phyloP scores from a whole-genome alignment of 257 asterid species.

The Nicotiana obtusifolia region DNA sequence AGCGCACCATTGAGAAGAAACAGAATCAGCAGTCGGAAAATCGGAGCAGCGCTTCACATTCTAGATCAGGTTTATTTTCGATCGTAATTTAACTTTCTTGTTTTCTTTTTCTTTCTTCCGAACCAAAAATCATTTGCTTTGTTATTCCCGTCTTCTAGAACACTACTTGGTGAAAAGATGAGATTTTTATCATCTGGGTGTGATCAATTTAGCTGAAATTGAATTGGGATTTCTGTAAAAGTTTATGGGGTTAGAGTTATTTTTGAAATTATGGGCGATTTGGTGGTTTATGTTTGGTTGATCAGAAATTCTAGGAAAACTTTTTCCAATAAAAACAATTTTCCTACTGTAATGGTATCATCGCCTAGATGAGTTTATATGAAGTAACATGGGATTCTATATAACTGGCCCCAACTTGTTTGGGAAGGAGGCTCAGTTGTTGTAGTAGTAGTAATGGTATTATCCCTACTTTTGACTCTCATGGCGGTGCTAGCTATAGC shows the following conservation, averaged over 20 bases:
- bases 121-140: background rate
- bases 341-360: too few species aligned
- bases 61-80: background rate
- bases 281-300: background rate
- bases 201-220: background rate
- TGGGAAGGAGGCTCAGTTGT: too few species aligned
- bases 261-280: background rate
- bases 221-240: background rate
- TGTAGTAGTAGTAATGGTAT: too few species aligned
- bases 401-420: too few species aligned
- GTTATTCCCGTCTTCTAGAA: background rate
- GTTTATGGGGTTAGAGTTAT: background rate
- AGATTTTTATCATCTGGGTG: background rate
- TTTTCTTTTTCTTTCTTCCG: background rate
- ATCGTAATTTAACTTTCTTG: background rate
- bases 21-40: background rate
- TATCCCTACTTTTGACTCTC: too few species aligned
- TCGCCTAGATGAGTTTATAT: too few species aligned
- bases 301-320: background rate
- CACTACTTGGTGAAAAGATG: background rate
- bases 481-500: too few species aligned
- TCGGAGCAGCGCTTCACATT: background rate
- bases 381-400: too few species aligned
- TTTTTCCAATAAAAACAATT: too few species aligned
- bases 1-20: background rate